Conservation (phyloP, 805 yeast species). For the Jamesozyma spencerorum region DNA sequence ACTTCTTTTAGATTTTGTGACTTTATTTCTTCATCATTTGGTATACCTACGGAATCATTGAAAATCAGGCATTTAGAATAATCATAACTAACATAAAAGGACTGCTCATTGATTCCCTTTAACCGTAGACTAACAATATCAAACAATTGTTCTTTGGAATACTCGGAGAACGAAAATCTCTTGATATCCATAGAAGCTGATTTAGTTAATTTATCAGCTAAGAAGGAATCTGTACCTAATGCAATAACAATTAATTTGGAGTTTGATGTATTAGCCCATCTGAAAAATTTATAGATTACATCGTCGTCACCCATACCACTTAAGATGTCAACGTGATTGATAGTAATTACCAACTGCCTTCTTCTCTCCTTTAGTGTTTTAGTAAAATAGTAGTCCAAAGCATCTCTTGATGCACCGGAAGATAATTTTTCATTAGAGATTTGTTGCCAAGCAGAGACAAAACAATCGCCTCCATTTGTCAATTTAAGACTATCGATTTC, state of each 20-base stretch:
- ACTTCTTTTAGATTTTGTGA: neutral
- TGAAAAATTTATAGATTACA: neutral
- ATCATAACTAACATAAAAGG: neutral
- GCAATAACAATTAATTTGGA: conserved; percentile 1
- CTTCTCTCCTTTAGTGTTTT: conserved; percentile 27
- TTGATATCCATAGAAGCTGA: neutral
- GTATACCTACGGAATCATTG: neutral
- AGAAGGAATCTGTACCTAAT: neutral
- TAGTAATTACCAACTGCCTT: conserved; percentile 53
- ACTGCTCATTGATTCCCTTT: neutral
- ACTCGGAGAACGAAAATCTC: neutral
- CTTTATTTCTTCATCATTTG: neutral
- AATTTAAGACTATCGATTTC: conserved; percentile 87
- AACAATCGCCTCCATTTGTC: conserved; percentile 65
- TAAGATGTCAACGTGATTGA: conserved; percentile 82
- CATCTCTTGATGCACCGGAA: conserved; percentile 51
- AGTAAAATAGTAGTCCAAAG: conserved; percentile 61
- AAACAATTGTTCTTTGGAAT: neutral
- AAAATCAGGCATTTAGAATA: neutral
- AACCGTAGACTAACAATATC: conserved; percentile 1
- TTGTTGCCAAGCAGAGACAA: conserved; percentile 71
- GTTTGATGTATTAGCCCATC: neutral
- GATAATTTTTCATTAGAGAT: conserved; percentile 49
- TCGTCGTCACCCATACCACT: neutral
- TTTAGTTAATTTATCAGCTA: neutral